Base-by-base conservation (phyloP, 2,329 filamentous ascomycete species). In the Sclerotinia sclerotiorum region DNA sequence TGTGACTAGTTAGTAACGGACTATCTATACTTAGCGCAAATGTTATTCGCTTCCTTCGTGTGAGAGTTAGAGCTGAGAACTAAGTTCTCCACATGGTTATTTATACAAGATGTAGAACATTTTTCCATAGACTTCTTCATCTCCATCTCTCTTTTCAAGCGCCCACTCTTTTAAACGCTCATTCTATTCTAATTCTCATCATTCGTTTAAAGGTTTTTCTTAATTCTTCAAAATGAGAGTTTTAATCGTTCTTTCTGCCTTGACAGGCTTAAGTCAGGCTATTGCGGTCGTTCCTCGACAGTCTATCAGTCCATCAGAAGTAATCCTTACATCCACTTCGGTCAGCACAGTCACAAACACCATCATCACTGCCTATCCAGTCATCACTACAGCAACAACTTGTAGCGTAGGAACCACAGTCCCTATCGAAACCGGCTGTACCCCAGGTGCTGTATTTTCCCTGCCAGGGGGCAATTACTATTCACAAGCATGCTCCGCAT, bases 401-500 rank as follows among this genome's bases (percentile, higher is more conserved):
- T 60, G 56, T 15, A 32, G 19, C 17, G 56, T n/a, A 21, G 17
- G 10, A 29, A 60, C 3, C 5, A 3, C 3, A 55, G 1, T 35
- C 5, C 52, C 39, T 11, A 24, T 19, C 19, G 56, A 17, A 11
- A 3, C 7, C 24, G 29, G 8, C 27, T 60, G 42, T 27, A 15
- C 39, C 11, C 24, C 5, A 5, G 24, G 39, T 5, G 39, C 17
- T 11, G 56, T 29, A 11, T 60, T 19, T 42, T 60, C 56, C 17
- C 7, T 60, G 24, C 4, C 39, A 24, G 56, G 56, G 8, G 56
- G 56, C 24, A 60, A 60, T n/a, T 60, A 60, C 8, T 60, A 60
- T 60, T 60, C 56, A 11, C 39, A 60, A 17, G 39, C 27, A 46
- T 60, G 56, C 5, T 13, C 39, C 17, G 39, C 39, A 46, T 60